Evolutionary conservation across 2,329 filamentous ascomycete genomes (phyloP).

Genomic region (Paradendryphiella salina): DNA sequence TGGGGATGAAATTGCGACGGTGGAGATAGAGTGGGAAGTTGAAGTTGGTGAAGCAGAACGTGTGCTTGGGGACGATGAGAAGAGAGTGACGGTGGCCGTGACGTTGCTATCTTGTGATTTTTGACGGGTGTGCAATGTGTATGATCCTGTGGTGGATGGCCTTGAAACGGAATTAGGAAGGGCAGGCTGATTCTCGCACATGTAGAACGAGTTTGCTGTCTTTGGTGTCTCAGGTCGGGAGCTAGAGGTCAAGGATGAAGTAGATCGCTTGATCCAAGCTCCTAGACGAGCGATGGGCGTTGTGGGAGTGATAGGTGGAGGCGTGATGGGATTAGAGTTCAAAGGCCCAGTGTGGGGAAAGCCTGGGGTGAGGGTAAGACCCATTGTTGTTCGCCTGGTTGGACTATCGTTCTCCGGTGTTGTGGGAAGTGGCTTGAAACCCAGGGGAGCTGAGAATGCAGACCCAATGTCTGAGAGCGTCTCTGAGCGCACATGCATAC

Average conservation of each 20-base stretch:
- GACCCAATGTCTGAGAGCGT: conserved; percentile 55
- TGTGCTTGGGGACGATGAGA: conserved; percentile 23
- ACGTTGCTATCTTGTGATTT: conserved; percentile 33
- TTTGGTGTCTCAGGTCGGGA: conserved; percentile 16
- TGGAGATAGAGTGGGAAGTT: conserved; percentile 6
- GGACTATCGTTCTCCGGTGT: conserved; percentile 15
- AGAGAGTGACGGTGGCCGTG: conserved; percentile 39
- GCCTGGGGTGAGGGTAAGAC: conserved; percentile 32
- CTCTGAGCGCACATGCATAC: conserved; percentile 52
- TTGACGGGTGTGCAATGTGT: conserved; percentile 36
- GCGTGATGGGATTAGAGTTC: conserved; percentile 44
- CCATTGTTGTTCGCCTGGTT: conserved; percentile 21
- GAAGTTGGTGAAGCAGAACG: conserved; percentile 1
- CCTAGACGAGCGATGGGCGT: conserved; percentile 40
- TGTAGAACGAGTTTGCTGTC: conserved; percentile 35
- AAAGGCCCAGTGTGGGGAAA: conserved; percentile 33
- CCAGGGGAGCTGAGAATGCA: conserved; percentile 50
- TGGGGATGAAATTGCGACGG: conserved; percentile 10
- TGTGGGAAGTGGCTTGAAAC: conserved; percentile 31
- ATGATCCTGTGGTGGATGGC: conserved; percentile 29
- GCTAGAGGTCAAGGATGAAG: conserved; percentile 27
- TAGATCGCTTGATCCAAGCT: conserved; percentile 44
- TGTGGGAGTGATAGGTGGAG: conserved; percentile 39
- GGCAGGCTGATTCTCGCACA: conserved; percentile 24
- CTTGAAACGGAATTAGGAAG: conserved; percentile 14